These are phyloP conservation scores for Geotrichum europaeum DNA, from an alignment of 1,139 yeast genomes.

Conservation along the genomic window DNA sequence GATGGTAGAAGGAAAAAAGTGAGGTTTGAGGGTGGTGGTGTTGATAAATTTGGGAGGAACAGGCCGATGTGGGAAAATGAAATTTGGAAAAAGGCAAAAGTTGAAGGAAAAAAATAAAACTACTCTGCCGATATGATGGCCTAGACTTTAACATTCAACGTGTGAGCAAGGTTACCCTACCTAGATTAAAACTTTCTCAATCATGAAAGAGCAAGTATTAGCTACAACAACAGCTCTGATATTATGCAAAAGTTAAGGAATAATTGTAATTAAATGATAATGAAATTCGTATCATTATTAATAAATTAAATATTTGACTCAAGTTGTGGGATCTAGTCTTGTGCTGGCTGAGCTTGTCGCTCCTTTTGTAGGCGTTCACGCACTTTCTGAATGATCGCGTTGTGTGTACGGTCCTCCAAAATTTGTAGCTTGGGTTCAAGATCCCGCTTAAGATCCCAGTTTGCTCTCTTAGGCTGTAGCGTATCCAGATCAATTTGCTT, in stretches of 20 bases:
- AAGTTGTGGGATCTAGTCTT: neutral
- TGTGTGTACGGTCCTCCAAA: slow-evolving; percentile 37
- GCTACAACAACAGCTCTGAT: neutral
- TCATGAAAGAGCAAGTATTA: neutral
- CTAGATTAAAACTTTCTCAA: neutral
- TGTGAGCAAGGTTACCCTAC: neutral
- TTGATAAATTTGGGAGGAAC: neutral
- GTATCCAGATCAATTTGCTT: slow-evolving; percentile 22
- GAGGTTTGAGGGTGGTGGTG: slow-evolving; percentile 8
- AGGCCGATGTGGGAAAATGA: neutral
- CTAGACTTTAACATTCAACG: neutral
- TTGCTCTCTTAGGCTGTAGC: slow-evolving; percentile 33
- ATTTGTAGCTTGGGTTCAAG: slow-evolving; percentile 34
- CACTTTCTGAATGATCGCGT: slow-evolving; percentile 38
- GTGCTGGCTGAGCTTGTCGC: neutral
- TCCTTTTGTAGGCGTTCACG: slow-evolving; percentile 33
- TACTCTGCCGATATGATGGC: neutral
- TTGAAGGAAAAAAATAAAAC: neutral
- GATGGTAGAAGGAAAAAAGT: slow-evolving; percentile 5
- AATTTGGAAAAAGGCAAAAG: neutral
- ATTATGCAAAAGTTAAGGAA: neutral
- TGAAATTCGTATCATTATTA: neutral
- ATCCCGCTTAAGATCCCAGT: slow-evolving; percentile 37
- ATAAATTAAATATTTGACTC: neutral
- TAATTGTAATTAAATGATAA: neutral